Percentiles rank a stretch among this genome's conserved stretches.
These are phyloP conservation scores for Vigna unguiculata DNA, from an alignment of 306 rosid genomes.

Conservation along the genomic window DNA sequence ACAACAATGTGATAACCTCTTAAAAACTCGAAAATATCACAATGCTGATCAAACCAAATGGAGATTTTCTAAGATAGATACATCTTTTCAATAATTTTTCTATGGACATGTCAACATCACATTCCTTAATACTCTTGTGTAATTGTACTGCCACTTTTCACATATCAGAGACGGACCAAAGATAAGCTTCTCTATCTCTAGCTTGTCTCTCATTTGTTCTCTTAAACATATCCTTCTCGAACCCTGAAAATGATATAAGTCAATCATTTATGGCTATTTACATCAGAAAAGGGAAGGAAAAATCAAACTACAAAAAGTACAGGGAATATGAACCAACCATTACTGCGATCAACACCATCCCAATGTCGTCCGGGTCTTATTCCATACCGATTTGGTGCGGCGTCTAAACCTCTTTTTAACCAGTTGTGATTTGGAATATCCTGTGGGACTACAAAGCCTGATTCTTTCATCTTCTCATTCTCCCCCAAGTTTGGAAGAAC, in stretches of 20 bases:
- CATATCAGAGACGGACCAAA: constrained; percentile 97
- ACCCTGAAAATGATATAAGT: constrained; percentile 57
- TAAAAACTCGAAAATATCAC: not conserved
- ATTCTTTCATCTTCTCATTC: constrained; percentile 74
- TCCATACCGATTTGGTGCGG: constrained; percentile 82
- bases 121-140: constrained; percentile 36
- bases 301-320: not conserved
- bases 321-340: constrained; percentile 62
- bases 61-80: not conserved
- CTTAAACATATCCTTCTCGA: constrained; percentile 74
- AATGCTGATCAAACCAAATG: not conserved
- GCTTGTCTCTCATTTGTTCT: constrained; percentile 81
- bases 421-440: constrained; percentile 88
- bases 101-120: not conserved
- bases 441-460: constrained; percentile 89
- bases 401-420: constrained; percentile 80
- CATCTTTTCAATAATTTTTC: not conserved
- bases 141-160: constrained; percentile 25
- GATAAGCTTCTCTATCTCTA: constrained; percentile 82
- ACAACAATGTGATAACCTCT: not conserved
- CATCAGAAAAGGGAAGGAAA: not conserved
- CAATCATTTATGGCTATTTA: constrained; percentile 19
- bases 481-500: constrained; percentile 75
- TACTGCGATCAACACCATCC: constrained; percentile 97
- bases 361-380: constrained; percentile 94